Conservation (phyloP, 1,284 basidiomycete genomes). For the Melanopsichium pennsylvanicum region DNA sequence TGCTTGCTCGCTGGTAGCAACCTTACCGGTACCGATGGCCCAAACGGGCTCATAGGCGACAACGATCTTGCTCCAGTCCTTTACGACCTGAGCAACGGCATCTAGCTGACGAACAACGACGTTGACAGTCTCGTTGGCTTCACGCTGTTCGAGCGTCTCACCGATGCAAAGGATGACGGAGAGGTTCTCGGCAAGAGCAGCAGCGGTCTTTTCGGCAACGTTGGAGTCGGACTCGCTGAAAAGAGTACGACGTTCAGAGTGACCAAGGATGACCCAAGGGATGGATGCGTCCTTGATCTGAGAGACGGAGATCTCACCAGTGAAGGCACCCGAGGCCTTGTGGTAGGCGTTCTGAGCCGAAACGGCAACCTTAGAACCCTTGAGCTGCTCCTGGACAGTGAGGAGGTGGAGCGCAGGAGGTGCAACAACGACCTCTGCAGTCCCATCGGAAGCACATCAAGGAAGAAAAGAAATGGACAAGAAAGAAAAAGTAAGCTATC, state of each 20-base stretch:
- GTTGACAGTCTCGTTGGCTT: conserved; percentile 77
- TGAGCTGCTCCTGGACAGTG: conserved; percentile 53
- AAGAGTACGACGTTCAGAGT: conserved; percentile 92
- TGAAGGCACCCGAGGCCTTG: conserved; percentile 88
- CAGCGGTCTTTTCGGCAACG: conserved; percentile 82
- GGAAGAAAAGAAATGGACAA: too few relatives aligned
- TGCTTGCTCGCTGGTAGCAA: conserved; percentile 86
- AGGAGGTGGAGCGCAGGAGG: conserved; percentile 64
- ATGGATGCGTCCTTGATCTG: conserved; percentile 86
- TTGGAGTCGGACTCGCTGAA: conserved; percentile 87
- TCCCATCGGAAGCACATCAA: too few relatives aligned
- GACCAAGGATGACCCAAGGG: conserved; percentile 94
- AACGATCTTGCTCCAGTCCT: conserved; percentile 90
- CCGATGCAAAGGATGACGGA: conserved; percentile 95
- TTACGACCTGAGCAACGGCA: conserved; percentile 74
- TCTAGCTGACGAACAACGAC: conserved; percentile 85
- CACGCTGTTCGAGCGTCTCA: conserved; percentile 89
- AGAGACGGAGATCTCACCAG: conserved; percentile 69
- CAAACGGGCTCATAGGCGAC: conserved; percentile 86
- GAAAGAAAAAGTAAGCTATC: too few relatives aligned
- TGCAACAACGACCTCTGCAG: conserved; percentile 61
- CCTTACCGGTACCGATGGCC: conserved; percentile 98
- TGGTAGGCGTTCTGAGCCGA: conserved; percentile 91
- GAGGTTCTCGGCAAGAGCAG: conserved; percentile 77
- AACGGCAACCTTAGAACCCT: conserved; percentile 67